Evolutionary conservation across 768 basidiomycete species (phyloP), one percentile per base, ranked within the genome.

Genomic region (Podaxis sp.): DNA sequence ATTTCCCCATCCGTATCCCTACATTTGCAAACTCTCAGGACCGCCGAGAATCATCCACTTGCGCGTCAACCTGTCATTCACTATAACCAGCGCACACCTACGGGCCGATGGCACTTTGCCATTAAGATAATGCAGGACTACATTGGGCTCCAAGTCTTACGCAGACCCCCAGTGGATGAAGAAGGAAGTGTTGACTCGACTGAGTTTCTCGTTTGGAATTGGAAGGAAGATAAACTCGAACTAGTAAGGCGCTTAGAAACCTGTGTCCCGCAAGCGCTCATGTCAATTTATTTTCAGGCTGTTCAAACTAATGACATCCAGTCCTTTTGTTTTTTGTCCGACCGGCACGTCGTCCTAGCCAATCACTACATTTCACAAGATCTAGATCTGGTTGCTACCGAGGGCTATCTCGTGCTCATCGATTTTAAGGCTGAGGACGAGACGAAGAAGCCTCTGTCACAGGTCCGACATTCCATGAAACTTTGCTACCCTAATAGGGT

Each of bases 141-240:
- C 33, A 64, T 90, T 17, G 85, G 79, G 11, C 70, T 89, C 43
- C 74, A 85, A 5, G 47, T 22, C 24, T 83, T 83, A 57, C 64
- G 75, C 55, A 72, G 72, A 60, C 61, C 62, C 8, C 75, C 73
- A 41, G 63, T 59, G 6, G 68, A 69, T 37, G 75, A 75, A 55
- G 60, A 51, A 22, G 43, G 22, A 2, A 56, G 17, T 29, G 5
- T 2, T 33, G 40, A 49, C n/a, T 27, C 37, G 51, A 81, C 77
- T 33, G 82, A 85, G 65, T 69, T 89, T 12, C 72, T 81, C 24
- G 73, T 87, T 22, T 90, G 86, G 87, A 80, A 90, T 59, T 90
- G 88, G 89, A 83, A 82, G 68, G 85, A 81, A 3, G 85, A 85
- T 5, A 66, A 70, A 9, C 68, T 75, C 6, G 69, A 84, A 66